phyloP scores from a whole-genome alignment of 805 yeast species.

The Candida silvicultrix region DNA sequence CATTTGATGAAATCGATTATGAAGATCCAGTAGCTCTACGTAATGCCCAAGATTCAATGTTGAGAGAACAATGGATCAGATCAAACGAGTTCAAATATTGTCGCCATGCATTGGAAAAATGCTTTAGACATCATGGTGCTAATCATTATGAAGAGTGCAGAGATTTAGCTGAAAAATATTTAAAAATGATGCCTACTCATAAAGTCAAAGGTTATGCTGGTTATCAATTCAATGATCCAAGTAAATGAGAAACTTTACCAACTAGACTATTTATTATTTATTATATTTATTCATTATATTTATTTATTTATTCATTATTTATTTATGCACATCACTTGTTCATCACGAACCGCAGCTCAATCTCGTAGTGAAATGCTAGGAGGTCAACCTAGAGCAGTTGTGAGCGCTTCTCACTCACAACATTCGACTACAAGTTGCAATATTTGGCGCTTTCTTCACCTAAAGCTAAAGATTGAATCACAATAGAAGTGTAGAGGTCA shows the following conservation, averaged over 20 bases:
- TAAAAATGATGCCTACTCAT: constrained; percentile 68
- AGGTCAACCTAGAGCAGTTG: too few species aligned
- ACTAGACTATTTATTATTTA: neutral
- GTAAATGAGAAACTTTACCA: constrained; percentile 50
- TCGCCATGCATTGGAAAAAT: constrained; percentile 70
- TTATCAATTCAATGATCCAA: constrained; percentile 86
- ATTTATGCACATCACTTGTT: neutral
- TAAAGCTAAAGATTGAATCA: too few species aligned
- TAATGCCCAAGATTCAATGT: constrained; percentile 69
- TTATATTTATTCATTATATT: neutral
- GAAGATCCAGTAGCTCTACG: constrained; percentile 55
- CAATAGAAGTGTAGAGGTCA: too few species aligned
- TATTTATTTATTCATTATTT: neutral
- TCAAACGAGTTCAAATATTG: constrained; percentile 59
- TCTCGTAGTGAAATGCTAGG: too few species aligned
- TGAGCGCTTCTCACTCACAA: too few species aligned
- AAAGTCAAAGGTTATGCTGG: constrained; percentile 70
- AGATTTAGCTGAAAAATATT: constrained; percentile 67
- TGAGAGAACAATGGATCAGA: constrained; percentile 77
- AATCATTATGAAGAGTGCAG: constrained; percentile 77
- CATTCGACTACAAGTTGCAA: too few species aligned
- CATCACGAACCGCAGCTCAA: too few species aligned
- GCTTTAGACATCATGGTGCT: constrained; percentile 54
- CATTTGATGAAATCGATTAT: constrained; percentile 80
- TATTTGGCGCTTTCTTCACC: too few species aligned